Base-by-base conservation (phyloP, 1,139 yeast species). In the Pneumocystis carinii region DNA sequence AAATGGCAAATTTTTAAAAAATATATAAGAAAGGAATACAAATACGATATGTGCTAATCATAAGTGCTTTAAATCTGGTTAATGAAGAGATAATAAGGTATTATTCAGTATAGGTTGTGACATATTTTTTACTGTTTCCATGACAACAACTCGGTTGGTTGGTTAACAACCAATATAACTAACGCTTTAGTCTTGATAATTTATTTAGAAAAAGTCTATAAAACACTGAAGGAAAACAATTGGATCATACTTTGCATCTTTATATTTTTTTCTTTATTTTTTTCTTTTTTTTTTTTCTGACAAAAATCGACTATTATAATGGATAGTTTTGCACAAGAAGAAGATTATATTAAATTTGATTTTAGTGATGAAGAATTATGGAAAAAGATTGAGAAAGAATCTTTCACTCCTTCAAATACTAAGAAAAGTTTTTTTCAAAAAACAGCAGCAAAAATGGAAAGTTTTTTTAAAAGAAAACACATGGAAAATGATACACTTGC, bases 311-410 rank as follows among this genome's bases (percentile, higher is more conserved):
- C 24, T 12, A 10, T 39, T 37, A 57, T 19, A 19, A 57, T 39
- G 59, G 42, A 57, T 57, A 57, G 42, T 57, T 56, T 59, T 29
- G 65, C 37, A 10, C 60, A 24, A 10, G 61, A 63, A 29, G 64
- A 61, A 24, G 65, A 62, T 63, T 76, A 72, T 62, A 75, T 76
- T 59, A 74, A 75, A 39, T 71, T 76, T 62, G 75, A 74, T 38
- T 68, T 63, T 29, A 62, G 61, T 36, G 73, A 70, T 19, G 70
- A 66, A 55, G 63, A 41, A 27, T 62, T 60, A n/a, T 68, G 65
- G n/a, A 68, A 64, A 35, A 68, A 66, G 55, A 66, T 68, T 38
- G 59, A 36, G 19, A 48, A 38, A 32, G 59, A 56, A 5, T 36
- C 37, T n/a, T 36, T 56, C 4, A 7, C 15, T 10, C n/a, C 14